These are phyloP conservation scores for Fusarium sterilihyphosum DNA, from an alignment of 2,329 filamentous ascomycete genomes.

Conservation along the genomic window DNA sequence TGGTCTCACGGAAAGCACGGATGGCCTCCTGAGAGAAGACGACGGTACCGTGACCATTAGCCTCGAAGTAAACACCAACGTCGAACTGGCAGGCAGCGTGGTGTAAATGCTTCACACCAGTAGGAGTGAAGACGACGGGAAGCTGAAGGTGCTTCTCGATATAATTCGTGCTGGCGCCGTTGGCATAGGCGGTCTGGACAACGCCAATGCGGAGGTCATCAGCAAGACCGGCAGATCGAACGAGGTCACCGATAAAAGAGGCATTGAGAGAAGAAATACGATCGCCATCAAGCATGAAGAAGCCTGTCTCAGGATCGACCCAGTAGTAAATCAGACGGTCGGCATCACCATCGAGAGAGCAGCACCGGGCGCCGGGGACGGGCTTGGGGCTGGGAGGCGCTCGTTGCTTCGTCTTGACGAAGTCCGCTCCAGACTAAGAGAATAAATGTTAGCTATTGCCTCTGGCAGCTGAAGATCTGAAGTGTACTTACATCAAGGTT, in stretches of 20 bases:
- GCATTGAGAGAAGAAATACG: slow-evolving; percentile 95
- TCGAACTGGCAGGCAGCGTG: slow-evolving; percentile 96
- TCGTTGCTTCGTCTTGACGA: slow-evolving; percentile 95
- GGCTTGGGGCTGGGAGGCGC: slow-evolving; percentile 86
- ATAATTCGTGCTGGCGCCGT: slow-evolving; percentile 93
- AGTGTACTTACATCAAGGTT: slow-evolving; percentile 80
- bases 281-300: slow-evolving; percentile 95
- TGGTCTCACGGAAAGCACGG: slow-evolving; percentile 78
- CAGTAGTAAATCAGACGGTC: slow-evolving; percentile 98
- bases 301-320: slow-evolving; percentile 80
- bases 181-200: slow-evolving; percentile 97
- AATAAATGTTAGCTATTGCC: slow-evolving; percentile 10
- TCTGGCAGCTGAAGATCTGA: neutral
- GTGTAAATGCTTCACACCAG: slow-evolving; percentile 96
- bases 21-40: slow-evolving; percentile 90
- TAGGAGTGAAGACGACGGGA: slow-evolving; percentile 91
- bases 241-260: slow-evolving; percentile 90
- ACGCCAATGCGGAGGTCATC: slow-evolving; percentile 90
- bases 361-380: slow-evolving; percentile 79
- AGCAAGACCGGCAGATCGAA: slow-evolving; percentile 79
- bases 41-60: slow-evolving; percentile 96
- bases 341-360: slow-evolving; percentile 93
- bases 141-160: slow-evolving; percentile 88
- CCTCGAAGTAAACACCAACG: slow-evolving; percentile 97
- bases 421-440: slow-evolving; percentile 87